A percentile compares a stretch with the other conserved stretches of the same genome.
phyloP scores from a whole-genome alignment of 192 early-diverging fungal species.

The Coemansia sp. region DNA sequence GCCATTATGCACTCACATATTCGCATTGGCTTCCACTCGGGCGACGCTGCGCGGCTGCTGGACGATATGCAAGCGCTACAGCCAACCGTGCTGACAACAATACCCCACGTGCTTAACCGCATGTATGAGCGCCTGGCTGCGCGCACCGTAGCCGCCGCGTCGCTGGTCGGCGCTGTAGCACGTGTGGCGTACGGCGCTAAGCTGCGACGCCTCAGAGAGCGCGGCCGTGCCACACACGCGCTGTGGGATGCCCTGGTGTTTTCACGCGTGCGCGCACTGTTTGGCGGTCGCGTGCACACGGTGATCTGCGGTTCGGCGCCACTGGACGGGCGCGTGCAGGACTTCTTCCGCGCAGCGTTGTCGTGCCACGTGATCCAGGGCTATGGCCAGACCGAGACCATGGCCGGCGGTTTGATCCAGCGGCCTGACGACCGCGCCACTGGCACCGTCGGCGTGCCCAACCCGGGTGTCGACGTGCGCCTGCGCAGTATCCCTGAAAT shows the following conservation, averaged over 20 bases:
- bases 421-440: constrained; percentile 54
- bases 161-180: constrained; percentile 57
- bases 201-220: constrained; percentile 39
- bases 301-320: constrained; percentile 76
- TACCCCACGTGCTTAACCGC: constrained; percentile 53
- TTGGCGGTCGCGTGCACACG: constrained; percentile 48
- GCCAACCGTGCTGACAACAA: constrained; percentile 64
- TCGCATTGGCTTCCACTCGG: constrained; percentile 73
- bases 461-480: constrained; percentile 69
- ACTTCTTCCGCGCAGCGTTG: constrained; percentile 68
- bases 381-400: constrained; percentile 77
- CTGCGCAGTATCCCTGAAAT: too few relatives aligned
- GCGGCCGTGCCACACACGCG: constrained; percentile 59
- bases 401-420: constrained; percentile 49
- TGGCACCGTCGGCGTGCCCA: constrained; percentile 68
- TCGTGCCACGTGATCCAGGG: constrained; percentile 59
- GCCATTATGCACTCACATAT: constrained; percentile 53
- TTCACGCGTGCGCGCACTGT: constrained; percentile 46
- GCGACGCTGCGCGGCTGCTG: constrained; percentile 62
- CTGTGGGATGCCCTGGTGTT: constrained; percentile 80
- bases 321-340: constrained; percentile 66
- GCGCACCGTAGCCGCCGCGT: constrained; percentile 54
- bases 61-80: constrained; percentile 72
- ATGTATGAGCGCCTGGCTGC: constrained; percentile 68
- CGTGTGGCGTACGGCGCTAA: constrained; percentile 40